Evolutionary conservation across 164 flowering plant genomes (phyloP).

Genomic region (Magnolia changhungtana): DNA sequence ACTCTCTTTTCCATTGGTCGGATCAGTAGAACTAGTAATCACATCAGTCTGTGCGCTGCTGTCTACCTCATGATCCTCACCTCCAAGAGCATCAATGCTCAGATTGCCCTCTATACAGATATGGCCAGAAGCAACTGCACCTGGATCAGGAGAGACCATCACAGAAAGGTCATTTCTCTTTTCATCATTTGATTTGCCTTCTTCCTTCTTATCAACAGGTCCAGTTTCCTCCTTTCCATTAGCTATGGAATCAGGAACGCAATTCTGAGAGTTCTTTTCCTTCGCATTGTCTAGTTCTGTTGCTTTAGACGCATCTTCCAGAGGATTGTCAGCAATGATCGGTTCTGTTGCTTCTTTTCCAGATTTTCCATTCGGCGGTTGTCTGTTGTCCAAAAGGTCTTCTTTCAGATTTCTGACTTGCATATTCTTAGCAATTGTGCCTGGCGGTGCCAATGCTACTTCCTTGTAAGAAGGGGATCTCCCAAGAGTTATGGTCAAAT

Average conservation of each 20-base stretch:
- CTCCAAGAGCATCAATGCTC: not conserved
- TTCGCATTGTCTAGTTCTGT: conserved; percentile 16
- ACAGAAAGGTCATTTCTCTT: conserved; percentile 17
- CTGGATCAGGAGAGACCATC: conserved; percentile 16
- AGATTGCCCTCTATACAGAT: not conserved
- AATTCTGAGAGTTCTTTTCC: conserved; percentile 25
- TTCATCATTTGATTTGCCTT: conserved; percentile 22
- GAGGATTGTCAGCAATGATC: not conserved
- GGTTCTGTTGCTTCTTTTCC: conserved; percentile 29
- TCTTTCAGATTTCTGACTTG: conserved; percentile 38
- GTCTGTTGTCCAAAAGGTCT: conserved; percentile 30
- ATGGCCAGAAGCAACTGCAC: conserved; percentile 16
- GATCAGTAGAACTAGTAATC: conserved; percentile 5
- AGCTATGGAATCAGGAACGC: conserved; percentile 15
- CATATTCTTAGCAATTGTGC: conserved; percentile 55
- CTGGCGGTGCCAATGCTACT: conserved; percentile 96
- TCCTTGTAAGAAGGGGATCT: conserved; percentile 97
- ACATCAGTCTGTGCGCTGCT: not conserved
- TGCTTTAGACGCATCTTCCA: conserved; percentile 1
- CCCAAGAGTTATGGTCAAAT: conserved; percentile 59
- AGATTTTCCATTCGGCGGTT: conserved; percentile 20
- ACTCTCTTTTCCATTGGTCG: not conserved
- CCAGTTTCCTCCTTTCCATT: conserved; percentile 18
- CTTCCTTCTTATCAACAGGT: conserved; percentile 29
- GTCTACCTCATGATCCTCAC: conserved; percentile 31